A percentile compares a stretch with the other conserved stretches of the same genome.
Evolutionary conservation across 73 alveolate species (phyloP).

Genomic region (Blepharisma japonicum): DNA sequence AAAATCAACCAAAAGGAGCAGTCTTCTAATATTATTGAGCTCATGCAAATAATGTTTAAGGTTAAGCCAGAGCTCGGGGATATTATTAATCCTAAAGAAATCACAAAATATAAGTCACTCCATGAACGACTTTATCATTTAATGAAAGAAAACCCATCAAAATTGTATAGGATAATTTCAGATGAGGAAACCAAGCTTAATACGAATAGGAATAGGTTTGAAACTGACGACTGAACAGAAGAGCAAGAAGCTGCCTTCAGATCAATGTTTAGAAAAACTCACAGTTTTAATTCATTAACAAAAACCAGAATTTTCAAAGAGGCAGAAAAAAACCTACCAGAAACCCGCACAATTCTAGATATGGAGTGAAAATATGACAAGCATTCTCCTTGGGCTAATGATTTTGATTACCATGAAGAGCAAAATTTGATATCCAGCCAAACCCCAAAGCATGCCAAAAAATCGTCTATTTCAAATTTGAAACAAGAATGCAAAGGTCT

Average conservation of each 20-base stretch:
- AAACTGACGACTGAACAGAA: not conserved
- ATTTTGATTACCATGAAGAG: not conserved
- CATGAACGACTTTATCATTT: not conserved
- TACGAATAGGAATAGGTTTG: not conserved
- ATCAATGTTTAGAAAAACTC: not conserved
- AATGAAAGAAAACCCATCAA: not conserved
- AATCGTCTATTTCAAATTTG: not conserved
- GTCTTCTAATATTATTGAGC: no score
- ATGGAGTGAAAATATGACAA: constrained; percentile 7
- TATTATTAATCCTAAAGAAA: not conserved
- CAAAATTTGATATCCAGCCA: not conserved
- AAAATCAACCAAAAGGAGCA: no score
- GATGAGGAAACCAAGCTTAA: not conserved
- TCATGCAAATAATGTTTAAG: no score
- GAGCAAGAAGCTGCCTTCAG: not conserved
- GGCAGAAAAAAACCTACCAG: not conserved
- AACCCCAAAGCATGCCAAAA: not conserved
- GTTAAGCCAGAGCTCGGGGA: no score
- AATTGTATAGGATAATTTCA: not conserved
- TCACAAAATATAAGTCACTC: not conserved
- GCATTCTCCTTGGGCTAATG: constrained; percentile 6
- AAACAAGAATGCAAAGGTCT: not conserved
- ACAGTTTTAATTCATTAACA: not conserved
- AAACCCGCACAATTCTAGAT: not conserved
- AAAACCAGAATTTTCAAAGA: constrained; percentile 1